Conservation (phyloP, 257 asterid genomes). For the Knoxia roxburghii region DNA sequence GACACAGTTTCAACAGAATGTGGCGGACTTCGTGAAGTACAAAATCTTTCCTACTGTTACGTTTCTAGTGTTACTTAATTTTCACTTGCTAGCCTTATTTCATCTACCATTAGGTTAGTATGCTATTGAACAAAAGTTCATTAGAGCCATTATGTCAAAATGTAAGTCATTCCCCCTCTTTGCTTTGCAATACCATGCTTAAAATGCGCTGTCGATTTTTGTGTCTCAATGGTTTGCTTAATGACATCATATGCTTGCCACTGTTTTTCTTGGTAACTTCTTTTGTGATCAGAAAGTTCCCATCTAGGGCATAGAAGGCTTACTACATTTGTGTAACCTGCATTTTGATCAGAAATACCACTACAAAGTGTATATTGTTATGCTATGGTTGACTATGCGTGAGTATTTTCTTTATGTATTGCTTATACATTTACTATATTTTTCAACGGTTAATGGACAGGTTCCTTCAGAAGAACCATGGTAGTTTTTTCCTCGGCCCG, state of each 20-base stretch:
- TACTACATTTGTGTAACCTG: not conserved
- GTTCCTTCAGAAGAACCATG: slow-evolving; percentile 51
- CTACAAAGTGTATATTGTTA: no score
- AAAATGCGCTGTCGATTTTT: no score
- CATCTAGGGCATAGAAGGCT: not conserved
- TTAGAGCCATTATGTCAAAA: not conserved
- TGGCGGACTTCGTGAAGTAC: slow-evolving; percentile 59
- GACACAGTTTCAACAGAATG: slow-evolving; percentile 39
- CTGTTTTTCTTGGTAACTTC: not conserved
- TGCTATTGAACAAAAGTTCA: not conserved
- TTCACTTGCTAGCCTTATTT: not conserved
- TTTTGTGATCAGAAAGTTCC: not conserved
- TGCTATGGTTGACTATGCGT: no score
- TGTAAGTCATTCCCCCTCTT: not conserved
- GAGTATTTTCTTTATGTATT: not conserved
- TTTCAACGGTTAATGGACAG: slow-evolving; percentile 23
- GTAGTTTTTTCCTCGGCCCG: slow-evolving; percentile 27
- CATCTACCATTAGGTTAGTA: not conserved
- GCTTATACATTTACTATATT: not conserved
- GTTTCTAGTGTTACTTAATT: not conserved
- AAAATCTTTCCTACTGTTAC: not conserved
- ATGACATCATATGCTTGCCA: not conserved
- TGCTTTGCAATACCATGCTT: not conserved
- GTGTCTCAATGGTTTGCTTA: not conserved
- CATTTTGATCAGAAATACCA: no score